These are phyloP conservation scores for Coemansia sp. DNA, from an alignment of 192 early-diverging fungal species.

Conservation along the genomic window DNA sequence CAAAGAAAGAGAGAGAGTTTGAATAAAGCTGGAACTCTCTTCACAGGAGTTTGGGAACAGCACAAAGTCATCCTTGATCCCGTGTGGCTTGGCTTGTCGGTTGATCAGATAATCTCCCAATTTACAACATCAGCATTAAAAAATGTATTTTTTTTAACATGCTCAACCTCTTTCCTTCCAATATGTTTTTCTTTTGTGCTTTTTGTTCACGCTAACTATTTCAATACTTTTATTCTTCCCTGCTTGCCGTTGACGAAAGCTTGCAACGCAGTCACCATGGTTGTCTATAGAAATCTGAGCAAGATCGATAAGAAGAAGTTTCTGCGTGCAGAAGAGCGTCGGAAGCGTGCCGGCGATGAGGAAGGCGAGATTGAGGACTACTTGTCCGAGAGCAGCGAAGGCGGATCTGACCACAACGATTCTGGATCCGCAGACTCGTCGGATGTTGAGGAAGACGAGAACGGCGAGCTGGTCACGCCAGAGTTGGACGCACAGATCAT, in stretches of 20 bases:
- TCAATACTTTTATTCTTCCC: neutral
- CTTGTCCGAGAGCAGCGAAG: slow-evolving; percentile 24
- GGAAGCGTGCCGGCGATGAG: slow-evolving; percentile 41
- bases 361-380: slow-evolving; percentile 42
- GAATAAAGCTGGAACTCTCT: too few species aligned
- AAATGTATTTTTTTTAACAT: too few species aligned
- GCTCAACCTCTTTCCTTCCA: too few species aligned
- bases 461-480: slow-evolving; percentile 80
- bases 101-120: too few species aligned
- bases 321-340: slow-evolving; percentile 44
- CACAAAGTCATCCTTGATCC: too few species aligned
- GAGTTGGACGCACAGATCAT: slow-evolving; percentile 92
- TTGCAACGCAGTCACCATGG: neutral
- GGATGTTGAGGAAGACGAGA: slow-evolving; percentile 78
- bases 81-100: too few species aligned
- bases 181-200: neutral
- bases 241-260: neutral
- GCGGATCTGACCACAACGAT: slow-evolving; percentile 23
- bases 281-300: slow-evolving; percentile 16
- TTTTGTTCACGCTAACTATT: neutral
- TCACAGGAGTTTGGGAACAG: too few species aligned
- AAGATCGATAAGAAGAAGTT: slow-evolving; percentile 45
- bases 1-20: too few species aligned
- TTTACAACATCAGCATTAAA: too few species aligned
- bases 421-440: slow-evolving; percentile 53